phyloP scores from a whole-genome alignment of 75 land plant genomes.

The Chamaecyparis obtusa region DNA sequence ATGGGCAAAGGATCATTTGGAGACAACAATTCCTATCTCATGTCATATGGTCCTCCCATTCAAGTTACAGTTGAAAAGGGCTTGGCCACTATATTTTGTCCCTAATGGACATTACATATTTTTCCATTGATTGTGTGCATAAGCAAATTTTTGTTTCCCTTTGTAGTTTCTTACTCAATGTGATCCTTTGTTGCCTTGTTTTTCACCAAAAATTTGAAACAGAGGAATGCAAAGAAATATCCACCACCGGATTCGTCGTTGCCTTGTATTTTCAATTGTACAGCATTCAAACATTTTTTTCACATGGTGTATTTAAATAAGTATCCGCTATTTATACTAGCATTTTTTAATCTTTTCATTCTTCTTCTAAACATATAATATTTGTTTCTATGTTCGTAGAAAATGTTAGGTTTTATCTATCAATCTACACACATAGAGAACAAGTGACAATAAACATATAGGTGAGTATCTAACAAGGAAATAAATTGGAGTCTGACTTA shows the following conservation, averaged over 20 bases:
- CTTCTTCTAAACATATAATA: neutral
- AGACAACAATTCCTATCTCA: constrained; percentile 35
- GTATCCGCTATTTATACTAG: neutral
- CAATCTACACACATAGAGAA: no score
- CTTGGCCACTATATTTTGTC: constrained; percentile 77
- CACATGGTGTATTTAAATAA: neutral
- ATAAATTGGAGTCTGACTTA: neutral
- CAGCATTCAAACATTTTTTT: neutral
- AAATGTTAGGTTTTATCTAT: neutral
- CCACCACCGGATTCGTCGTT: no score
- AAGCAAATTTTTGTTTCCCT: neutral
- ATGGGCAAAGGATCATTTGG: constrained; percentile 62
- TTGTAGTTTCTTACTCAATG: neutral
- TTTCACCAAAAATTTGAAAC: neutral
- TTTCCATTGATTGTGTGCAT: neutral
- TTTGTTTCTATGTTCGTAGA: neutral
- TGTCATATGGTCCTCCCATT: constrained; percentile 75
- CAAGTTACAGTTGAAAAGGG: constrained; percentile 70
- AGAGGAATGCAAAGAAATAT: neutral
- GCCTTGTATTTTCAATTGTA: neutral
- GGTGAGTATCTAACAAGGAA: neutral
- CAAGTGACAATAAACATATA: neutral
- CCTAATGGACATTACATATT: constrained; percentile 6
- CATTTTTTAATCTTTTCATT: neutral
- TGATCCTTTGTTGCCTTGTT: neutral